Evolutionary conservation across 2,329 filamentous ascomycete genomes (phyloP).

Genomic region (Aureobasidium sp.): DNA sequence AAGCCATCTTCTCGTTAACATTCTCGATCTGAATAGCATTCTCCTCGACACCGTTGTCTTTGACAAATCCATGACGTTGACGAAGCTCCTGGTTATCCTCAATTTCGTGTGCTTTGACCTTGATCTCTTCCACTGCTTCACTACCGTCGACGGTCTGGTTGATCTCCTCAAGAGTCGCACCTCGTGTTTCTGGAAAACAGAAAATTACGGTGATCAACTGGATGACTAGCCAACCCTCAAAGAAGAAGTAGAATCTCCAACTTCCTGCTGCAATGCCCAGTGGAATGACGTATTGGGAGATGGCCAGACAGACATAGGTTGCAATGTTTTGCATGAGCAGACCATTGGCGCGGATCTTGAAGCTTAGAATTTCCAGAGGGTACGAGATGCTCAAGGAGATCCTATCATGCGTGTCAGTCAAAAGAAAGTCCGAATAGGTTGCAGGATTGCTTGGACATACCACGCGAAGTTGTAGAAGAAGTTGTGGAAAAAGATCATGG

Average conservation of each 20-base stretch:
- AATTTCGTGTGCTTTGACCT: background rate
- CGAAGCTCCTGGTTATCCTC: background rate
- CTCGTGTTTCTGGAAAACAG: background rate
- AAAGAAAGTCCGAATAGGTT: no score
- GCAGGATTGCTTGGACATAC: background rate
- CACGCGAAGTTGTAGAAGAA: conserved; percentile 56
- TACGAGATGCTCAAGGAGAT: conserved; percentile 49
- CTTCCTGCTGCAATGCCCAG: background rate
- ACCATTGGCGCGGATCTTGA: conserved; percentile 55
- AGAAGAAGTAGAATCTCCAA: background rate
- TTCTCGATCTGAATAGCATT: no score
- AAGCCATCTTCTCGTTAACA: no score
- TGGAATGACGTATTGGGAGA: background rate
- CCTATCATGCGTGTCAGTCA: conserved; percentile 28
- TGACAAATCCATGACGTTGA: no score
- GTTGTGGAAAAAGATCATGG: conserved; percentile 56
- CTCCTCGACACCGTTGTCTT: no score
- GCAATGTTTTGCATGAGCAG: conserved; percentile 39
- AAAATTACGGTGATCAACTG: background rate
- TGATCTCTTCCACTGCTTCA: background rate
- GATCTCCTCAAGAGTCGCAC: background rate
- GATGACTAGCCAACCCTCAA: background rate
- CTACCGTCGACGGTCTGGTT: background rate
- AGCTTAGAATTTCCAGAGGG: conserved; percentile 56
- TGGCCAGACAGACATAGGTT: background rate